These are phyloP conservation scores for Nepenthes mirabilis DNA, from an alignment of 148 eudicot species.

Conservation along the genomic window DNA sequence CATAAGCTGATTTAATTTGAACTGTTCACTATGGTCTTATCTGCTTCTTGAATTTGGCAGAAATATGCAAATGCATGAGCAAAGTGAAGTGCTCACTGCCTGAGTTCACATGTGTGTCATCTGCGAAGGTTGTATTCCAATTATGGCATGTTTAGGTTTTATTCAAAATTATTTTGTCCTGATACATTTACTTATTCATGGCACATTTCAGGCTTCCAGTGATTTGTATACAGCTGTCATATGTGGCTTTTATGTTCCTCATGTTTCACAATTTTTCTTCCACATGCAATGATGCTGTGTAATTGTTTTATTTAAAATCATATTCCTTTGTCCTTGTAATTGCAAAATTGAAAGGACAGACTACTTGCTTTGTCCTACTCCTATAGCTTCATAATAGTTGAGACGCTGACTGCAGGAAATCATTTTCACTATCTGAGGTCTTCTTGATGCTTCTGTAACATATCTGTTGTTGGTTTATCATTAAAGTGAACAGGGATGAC, in stretches of 20 bases:
- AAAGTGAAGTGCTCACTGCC: slow-evolving; percentile 73
- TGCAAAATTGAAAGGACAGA: too few species aligned
- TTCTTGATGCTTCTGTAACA: too few species aligned
- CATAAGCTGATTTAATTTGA: not conserved
- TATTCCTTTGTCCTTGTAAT: too few species aligned
- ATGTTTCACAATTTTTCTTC: too few species aligned
- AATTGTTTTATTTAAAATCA: too few species aligned
- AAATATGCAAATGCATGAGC: slow-evolving; percentile 70
- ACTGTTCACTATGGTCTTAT: slow-evolving; percentile 6
- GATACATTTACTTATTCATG: not conserved
- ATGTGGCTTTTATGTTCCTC: not conserved
- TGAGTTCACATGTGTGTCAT: slow-evolving; percentile 83
- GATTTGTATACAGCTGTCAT: not conserved
- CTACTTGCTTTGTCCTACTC: too few species aligned
- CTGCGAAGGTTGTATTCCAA: slow-evolving; percentile 62
- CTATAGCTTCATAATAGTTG: too few species aligned
- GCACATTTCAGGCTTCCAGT: not conserved
- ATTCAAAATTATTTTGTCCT: not conserved
- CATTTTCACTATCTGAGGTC: too few species aligned
- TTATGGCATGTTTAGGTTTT: slow-evolving; percentile 6
- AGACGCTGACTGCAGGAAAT: too few species aligned
- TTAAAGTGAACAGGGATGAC: too few species aligned
- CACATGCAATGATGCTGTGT: too few species aligned
- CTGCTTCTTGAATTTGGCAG: slow-evolving; percentile 27
- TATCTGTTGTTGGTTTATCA: too few species aligned